Percentiles rank a stretch among this genome's conserved stretches.
phyloP scores from a whole-genome alignment of 2,329 filamentous ascomycete species.

The Exophiala oligosperma region DNA sequence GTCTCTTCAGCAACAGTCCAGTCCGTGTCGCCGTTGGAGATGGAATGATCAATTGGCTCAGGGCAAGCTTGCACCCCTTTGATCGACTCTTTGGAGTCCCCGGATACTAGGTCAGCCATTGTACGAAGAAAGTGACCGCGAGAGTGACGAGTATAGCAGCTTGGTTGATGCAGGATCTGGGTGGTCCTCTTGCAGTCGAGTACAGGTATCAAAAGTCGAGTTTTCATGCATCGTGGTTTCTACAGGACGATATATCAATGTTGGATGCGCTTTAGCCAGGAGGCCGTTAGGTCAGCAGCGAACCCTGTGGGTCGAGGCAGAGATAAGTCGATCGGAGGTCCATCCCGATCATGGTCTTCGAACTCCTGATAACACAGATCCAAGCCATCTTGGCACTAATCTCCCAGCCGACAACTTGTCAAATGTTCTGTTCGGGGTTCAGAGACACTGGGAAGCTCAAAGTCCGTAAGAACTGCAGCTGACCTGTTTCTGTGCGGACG shows the following conservation, averaged over 20 bases:
- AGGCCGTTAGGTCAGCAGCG: background rate
- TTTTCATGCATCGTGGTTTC: background rate
- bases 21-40: slow-evolving; percentile 9
- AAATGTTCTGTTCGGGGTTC: too few relatives aligned
- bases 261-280: background rate
- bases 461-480: background rate
- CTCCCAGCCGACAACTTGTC: too few relatives aligned
- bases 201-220: background rate
- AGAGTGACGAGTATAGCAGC: background rate
- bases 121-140: background rate
- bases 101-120: background rate
- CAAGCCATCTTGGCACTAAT: background rate
- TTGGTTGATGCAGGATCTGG: background rate
- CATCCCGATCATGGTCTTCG: background rate
- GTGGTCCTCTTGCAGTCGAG: too few relatives aligned
- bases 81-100: background rate
- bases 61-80: background rate
- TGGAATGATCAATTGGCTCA: background rate
- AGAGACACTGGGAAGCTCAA: too few relatives aligned
- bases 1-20: slow-evolving; percentile 27
- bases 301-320: background rate
- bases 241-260: background rate
- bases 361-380: background rate
- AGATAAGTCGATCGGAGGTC: background rate
- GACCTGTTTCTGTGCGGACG: background rate